Percentiles rank a stretch among this genome's conserved stretches.
These are phyloP conservation scores for Ascocoryne sarcoides DNA, from an alignment of 2,329 filamentous ascomycete species.

Conservation along the genomic window DNA sequence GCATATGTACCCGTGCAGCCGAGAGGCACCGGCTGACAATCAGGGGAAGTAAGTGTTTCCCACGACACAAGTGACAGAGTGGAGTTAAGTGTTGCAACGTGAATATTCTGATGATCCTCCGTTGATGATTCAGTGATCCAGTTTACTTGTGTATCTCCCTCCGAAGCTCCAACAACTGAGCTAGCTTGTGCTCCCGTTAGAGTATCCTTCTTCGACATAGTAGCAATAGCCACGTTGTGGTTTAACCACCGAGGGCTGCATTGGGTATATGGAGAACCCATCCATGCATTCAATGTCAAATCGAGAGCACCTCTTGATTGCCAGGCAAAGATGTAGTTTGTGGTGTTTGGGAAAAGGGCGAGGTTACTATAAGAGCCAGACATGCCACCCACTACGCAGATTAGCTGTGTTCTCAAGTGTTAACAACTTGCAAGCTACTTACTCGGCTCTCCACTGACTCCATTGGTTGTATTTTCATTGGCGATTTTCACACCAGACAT, in stretches of 20 bases:
- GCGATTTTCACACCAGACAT: conserved; percentile 53
- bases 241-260: conserved; percentile 29
- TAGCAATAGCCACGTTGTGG: conserved; percentile 50
- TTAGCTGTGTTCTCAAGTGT: too few relatives aligned
- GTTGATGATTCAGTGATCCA: conserved; percentile 44
- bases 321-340: conserved; percentile 53
- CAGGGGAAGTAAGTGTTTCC: conserved; percentile 50
- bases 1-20: conserved; percentile 50
- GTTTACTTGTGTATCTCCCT: conserved; percentile 50
- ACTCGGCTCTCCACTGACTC: conserved; percentile 44
- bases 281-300: conserved; percentile 46
- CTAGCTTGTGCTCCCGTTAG: conserved; percentile 44
- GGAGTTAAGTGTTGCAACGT: conserved; percentile 45
- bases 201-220: conserved; percentile 49
- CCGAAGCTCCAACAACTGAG: conserved; percentile 41
- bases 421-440: too few relatives aligned
- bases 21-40: conserved; percentile 48
- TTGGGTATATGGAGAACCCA: conserved; percentile 47
- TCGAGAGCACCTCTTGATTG: conserved; percentile 50
- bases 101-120: conserved; percentile 48
- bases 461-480: conserved; percentile 54
- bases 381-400: conserved; percentile 42
- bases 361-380: conserved; percentile 52
- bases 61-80: conserved; percentile 47
- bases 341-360: conserved; percentile 41